These are phyloP conservation scores for Otatea glauca DNA, from an alignment of 176 grass and related monocot genomes.

Conservation along the genomic window DNA sequence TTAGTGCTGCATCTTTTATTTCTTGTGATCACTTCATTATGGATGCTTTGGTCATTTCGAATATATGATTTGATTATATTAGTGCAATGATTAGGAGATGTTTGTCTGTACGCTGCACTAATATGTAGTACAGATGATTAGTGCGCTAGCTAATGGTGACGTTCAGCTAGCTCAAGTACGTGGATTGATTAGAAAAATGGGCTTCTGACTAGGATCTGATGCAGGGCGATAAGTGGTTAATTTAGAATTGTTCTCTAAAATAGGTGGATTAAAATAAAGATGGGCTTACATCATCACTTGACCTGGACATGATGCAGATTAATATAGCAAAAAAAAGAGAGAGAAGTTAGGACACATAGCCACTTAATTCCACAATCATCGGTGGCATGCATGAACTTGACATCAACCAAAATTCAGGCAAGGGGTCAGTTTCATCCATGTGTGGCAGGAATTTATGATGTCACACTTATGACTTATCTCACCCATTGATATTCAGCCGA, in stretches of 20 bases:
- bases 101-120: conserved; percentile 33
- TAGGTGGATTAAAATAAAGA: background rate
- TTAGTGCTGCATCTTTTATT: background rate
- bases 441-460: background rate
- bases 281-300: conserved; percentile 11
- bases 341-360: background rate
- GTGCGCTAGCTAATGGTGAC: conserved; percentile 48
- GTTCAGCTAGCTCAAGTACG: background rate
- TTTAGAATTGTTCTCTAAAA: background rate
- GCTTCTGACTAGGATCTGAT: conserved; percentile 57
- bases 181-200: conserved; percentile 24
- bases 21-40: conserved; percentile 7
- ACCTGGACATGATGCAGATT: conserved; percentile 9
- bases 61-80: conserved; percentile 1
- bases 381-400: background rate
- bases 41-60: conserved; percentile 22
- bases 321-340: background rate
- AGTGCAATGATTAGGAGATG: conserved; percentile 44
- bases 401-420: background rate
- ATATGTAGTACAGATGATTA: conserved; percentile 9
- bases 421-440: background rate
- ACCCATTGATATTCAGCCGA: background rate
- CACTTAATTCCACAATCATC: background rate
- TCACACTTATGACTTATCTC: background rate
- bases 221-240: background rate